Conservation (phyloP, 768 basidiomycete genomes). For the Galerina sulciceps region DNA sequence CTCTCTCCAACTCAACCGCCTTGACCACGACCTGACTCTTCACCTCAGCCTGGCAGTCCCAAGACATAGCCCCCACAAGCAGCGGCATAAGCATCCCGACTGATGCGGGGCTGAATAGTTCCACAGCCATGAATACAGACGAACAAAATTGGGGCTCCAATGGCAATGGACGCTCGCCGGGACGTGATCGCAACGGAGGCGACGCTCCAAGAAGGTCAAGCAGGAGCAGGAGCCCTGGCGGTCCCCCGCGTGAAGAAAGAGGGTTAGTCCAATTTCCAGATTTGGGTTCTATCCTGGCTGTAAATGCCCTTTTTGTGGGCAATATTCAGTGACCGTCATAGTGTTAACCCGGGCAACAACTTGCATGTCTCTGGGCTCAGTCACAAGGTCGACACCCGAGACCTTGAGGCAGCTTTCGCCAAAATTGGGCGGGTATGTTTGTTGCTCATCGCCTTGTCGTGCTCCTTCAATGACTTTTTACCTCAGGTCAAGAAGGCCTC, state of each 20-base stretch:
- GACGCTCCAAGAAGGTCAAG: slow-evolving; percentile 69
- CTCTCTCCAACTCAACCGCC: slow-evolving; percentile 46
- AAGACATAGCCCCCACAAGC: slow-evolving; percentile 75
- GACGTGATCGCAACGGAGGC: slow-evolving; percentile 37
- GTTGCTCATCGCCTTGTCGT: background rate
- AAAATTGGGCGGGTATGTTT: slow-evolving; percentile 68
- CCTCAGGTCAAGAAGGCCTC: slow-evolving; percentile 72
- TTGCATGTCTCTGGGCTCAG: slow-evolving; percentile 64
- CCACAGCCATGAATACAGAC: slow-evolving; percentile 51
- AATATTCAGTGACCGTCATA: slow-evolving; percentile 38
- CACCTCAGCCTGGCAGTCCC: slow-evolving; percentile 79
- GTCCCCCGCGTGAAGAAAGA: slow-evolving; percentile 50
- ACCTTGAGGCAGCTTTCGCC: slow-evolving; percentile 86
- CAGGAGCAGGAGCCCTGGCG: slow-evolving; percentile 79
- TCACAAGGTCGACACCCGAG: slow-evolving; percentile 72
- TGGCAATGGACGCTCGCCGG: slow-evolving; percentile 46
- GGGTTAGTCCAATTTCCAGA: slow-evolving; percentile 45
- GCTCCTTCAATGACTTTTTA: slow-evolving; percentile 1
- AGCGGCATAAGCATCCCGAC: slow-evolving; percentile 75
- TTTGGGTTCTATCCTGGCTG: slow-evolving; percentile 20
- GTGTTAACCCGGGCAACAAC: slow-evolving; percentile 71
- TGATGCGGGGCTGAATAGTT: slow-evolving; percentile 45
- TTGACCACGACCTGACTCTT: slow-evolving; percentile 43
- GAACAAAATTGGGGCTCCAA: slow-evolving; percentile 56
- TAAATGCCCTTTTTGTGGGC: slow-evolving; percentile 19